Evolutionary conservation across 106 monocot species (phyloP).

Genomic region (Acanthochlamys bracteata): DNA sequence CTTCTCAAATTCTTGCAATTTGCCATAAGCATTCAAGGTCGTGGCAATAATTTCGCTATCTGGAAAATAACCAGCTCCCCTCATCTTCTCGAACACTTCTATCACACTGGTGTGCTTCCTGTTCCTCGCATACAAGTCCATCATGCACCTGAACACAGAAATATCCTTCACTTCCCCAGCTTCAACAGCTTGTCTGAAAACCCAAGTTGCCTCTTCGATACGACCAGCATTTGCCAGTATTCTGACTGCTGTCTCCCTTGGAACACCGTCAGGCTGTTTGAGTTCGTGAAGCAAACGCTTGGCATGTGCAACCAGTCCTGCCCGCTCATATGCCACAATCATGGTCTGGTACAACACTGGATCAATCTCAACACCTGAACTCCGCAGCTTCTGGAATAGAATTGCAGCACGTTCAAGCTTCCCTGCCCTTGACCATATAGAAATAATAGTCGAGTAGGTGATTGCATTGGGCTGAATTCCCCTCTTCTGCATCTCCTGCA

Average conservation of each 20-base stretch:
- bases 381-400: slow-evolving; percentile 79
- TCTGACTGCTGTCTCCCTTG: slow-evolving; percentile 37
- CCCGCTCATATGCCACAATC: slow-evolving; percentile 70
- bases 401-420: slow-evolving; percentile 70
- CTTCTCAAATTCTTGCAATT: slow-evolving; percentile 65
- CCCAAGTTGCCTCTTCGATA: slow-evolving; percentile 74
- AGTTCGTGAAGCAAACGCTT: slow-evolving; percentile 77
- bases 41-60: slow-evolving; percentile 67
- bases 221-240: slow-evolving; percentile 69
- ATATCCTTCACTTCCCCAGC: slow-evolving; percentile 59
- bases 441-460: slow-evolving; percentile 86
- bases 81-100: slow-evolving; percentile 87
- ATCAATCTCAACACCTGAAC: slow-evolving; percentile 48
- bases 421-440: slow-evolving; percentile 84
- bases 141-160: slow-evolving; percentile 48
- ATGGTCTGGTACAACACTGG: slow-evolving; percentile 88
- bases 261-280: slow-evolving; percentile 32
- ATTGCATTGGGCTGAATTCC: slow-evolving; percentile 68
- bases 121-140: slow-evolving; percentile 64
- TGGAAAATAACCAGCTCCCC: slow-evolving; percentile 46
- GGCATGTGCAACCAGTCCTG: slow-evolving; percentile 68
- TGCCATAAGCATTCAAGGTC: slow-evolving; percentile 75
- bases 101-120: slow-evolving; percentile 58
- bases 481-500: slow-evolving; percentile 65
- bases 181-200: slow-evolving; percentile 45